Percentiles rank a stretch among this genome's conserved stretches.
Conservation (phyloP, 169 alveolate species). For the Plasmodium relictum region DNA sequence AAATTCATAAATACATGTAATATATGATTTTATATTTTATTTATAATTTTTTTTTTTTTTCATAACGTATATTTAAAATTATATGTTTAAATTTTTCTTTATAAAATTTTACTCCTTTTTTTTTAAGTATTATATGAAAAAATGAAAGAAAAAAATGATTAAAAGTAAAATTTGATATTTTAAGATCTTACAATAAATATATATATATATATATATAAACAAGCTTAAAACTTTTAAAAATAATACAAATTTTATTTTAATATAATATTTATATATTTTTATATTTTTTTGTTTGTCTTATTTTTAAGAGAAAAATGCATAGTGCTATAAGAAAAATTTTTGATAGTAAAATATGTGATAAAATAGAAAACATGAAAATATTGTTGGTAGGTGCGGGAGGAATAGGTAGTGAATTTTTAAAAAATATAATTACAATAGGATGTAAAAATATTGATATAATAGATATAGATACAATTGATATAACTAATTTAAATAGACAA, state of each 20-base stretch:
- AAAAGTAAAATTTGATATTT: no score
- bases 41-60: no score
- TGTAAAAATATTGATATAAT: conserved; percentile 93
- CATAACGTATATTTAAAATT: no score
- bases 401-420: conserved; percentile 98
- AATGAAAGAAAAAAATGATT: no score
- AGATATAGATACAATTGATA: conserved; percentile 97
- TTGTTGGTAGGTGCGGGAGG: conserved; percentile 99
- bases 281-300: not conserved
- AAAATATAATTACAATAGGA: conserved; percentile 95
- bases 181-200: not conserved
- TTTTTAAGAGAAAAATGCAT: conserved; percentile 7
- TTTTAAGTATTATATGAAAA: no score
- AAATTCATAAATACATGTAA: no score
- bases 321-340: conserved; percentile 62
- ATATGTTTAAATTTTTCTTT: no score
- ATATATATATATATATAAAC: conserved; percentile 10
- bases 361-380: conserved; percentile 81
- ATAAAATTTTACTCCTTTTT: no score
- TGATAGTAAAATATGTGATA: conserved; percentile 69
- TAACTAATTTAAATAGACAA: conserved; percentile 98
- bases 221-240: not conserved
- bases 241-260: not conserved
- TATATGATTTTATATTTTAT: no score
- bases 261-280: not conserved